Evolutionary conservation across 768 basidiomycete species (phyloP).

Genomic region (Podaxis sp.): DNA sequence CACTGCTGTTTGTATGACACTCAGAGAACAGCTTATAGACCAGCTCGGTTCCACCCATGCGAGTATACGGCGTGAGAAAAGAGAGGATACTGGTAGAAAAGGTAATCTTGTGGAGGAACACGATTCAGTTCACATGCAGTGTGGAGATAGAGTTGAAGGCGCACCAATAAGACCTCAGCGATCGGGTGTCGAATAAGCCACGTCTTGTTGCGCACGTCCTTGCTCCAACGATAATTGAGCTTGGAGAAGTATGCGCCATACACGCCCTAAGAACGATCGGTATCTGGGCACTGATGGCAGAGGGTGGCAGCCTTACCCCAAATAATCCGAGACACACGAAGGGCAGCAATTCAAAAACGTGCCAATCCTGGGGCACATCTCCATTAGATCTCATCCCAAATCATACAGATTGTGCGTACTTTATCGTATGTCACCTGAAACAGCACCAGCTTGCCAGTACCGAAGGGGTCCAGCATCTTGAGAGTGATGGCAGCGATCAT

Average conservation of each 20-base stretch:
- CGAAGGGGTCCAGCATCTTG: conserved; percentile 90
- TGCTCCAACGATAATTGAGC: conserved; percentile 86
- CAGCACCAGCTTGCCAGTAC: conserved; percentile 89
- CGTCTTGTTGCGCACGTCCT: conserved; percentile 73
- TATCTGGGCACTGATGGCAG: neutral
- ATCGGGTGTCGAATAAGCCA: conserved; percentile 81
- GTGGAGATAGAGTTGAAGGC: conserved; percentile 19
- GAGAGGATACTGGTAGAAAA: conserved; percentile 70
- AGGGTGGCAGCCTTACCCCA: conserved; percentile 51
- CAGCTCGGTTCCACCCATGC: conserved; percentile 94
- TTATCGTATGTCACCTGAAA: conserved; percentile 90
- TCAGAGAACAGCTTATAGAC: conserved; percentile 90
- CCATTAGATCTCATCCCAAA: neutral
- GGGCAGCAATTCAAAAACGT: conserved; percentile 80
- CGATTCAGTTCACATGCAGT: neutral
- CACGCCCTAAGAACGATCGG: conserved; percentile 53
- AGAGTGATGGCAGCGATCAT: conserved; percentile 96
- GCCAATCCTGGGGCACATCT: conserved; percentile 68
- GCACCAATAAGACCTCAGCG: conserved; percentile 76
- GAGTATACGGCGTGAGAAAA: conserved; percentile 85
- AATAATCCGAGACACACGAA: conserved; percentile 87
- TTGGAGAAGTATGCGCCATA: conserved; percentile 95
- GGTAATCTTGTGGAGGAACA: conserved; percentile 54
- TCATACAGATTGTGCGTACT: conserved; percentile 30
- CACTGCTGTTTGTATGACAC: conserved; percentile 55